These are phyloP conservation scores for Ammopiptanthus mongolicus DNA, from an alignment of 306 rosid species.

Conservation along the genomic window DNA sequence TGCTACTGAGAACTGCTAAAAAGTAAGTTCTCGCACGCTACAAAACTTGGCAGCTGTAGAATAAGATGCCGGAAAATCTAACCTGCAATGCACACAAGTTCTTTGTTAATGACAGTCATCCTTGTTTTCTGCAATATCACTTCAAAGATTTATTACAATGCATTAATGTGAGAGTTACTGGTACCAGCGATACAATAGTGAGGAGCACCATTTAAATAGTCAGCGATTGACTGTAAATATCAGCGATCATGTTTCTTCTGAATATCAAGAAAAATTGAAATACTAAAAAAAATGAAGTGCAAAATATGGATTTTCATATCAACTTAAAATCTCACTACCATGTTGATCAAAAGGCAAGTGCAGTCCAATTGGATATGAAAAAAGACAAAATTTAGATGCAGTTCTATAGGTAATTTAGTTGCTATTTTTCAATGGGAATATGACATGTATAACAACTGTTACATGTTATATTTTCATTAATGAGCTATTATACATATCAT, in stretches of 20 bases:
- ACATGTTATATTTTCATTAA: no score
- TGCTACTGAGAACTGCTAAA: conserved; percentile 34
- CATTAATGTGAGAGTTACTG: neutral
- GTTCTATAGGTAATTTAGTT: no score
- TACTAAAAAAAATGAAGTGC: neutral
- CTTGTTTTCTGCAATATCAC: neutral
- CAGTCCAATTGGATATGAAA: neutral
- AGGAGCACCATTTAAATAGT: conserved; percentile 7
- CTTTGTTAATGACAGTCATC: conserved; percentile 15
- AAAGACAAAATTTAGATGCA: no score
- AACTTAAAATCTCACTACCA: neutral
- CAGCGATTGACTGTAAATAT: neutral
- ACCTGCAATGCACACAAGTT: conserved; percentile 43
- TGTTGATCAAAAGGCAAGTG: neutral
- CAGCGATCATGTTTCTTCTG: conserved; percentile 14
- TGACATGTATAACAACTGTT: no score
- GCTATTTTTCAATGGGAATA: no score
- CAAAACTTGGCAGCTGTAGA: conserved; percentile 46
- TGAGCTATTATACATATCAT: no score
- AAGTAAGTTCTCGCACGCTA: conserved; percentile 34
- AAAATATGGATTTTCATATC: neutral
- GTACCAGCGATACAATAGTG: neutral
- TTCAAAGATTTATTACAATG: neutral
- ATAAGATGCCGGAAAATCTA: conserved; percentile 15
- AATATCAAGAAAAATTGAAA: neutral